Evolutionary conservation across 768 basidiomycete species (phyloP), one percentile per base, ranked within the genome.

Genomic region (Rhizopogon vesiculosus): DNA sequence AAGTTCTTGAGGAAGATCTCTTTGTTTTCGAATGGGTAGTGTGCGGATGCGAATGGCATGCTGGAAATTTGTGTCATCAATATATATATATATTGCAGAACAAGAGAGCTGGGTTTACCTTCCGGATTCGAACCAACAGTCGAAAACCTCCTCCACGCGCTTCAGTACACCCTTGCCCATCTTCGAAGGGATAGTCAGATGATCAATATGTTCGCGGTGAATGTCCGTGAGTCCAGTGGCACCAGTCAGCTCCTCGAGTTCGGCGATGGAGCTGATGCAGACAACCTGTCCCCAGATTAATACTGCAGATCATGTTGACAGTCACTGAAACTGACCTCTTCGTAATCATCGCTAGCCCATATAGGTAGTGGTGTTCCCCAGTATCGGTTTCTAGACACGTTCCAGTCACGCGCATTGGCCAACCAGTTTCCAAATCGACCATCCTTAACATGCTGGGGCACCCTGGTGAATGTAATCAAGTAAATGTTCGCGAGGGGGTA

Each of bases 51-150:
- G 67, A 94, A 99, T 4, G 97, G 97, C 97, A 99, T 99, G 67
- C 96, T 98, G 62, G 7, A 62, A 59, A 25, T 28, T 48, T 31
- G 8, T 42, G 18, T 56, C 38, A 53, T 42, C 28, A 42, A 9
- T 51, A 15, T 38, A 13, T n/a, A n/a, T n/a, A 22, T 28, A 40
- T 15, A 35, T 8, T 33, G 40, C 46, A 39, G n/a, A 6, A 45
- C 28, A 25, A 39, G 54, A 16, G 8, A 3, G 10, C 8, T 4
- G 46, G 38, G 62, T 82, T 58, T 61, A 93, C 93, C 91, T 93
- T 75, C 97, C 97, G 4, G 96, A 98, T 74, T 99, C 97, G 67
- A 99, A 99, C 97, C 97, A 99, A 66, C 97, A 99, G 68, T 99
- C 97, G 67, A 99, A 98, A 39, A 99, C 93, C 70, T 98, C 97